Base-by-base conservation (phyloP, 2,329 filamentous ascomycete genomes). In the Fonsecaea erecta region DNA sequence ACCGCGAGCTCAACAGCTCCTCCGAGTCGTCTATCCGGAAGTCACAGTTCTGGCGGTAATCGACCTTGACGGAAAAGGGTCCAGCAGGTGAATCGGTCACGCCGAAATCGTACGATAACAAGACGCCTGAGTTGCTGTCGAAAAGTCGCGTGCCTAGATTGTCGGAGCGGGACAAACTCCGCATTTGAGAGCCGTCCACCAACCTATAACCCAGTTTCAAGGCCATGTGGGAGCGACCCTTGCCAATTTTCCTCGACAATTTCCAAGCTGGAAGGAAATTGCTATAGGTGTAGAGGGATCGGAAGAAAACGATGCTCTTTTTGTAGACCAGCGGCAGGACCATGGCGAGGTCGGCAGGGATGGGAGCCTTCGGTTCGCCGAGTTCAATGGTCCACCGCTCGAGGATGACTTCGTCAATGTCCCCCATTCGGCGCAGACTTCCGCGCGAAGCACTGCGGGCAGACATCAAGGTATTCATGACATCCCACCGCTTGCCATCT, bases 21-120 rank as follows among this genome's bases (percentile, higher is more conserved):
- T 98, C 95, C 0, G 93, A 90, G 77, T 97, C 92, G 72, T 96
- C 94, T 43, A 98, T 88, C 52, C 90, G 88, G 77, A 99, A 97
- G 73, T 90, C 92, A 80, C 92, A 96, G 74, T 95, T 92, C 64
- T 88, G 91, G 68, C 95, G 89, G 78, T 96, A 97, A 11, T 88
- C 88, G 32, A 97, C 91, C 40, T 89, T 87, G 58, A 94, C 89
- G 63, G 88, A 90, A 72, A 99, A 86, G 4, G 90, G 88, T 28
- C 95, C 95, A 30, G 92, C 90, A 11, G 93, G 93, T 32, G 94
- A 92, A 64, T 96, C 91, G 18, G 95, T 88, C 60, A 92, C 88
- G 18, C 90, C 90, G 79, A 98, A 94, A 68, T 86, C 84, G 77
- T 93, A 94, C 62, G 89, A 87, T 21, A 90, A 91, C 32, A 90